These are phyloP conservation scores for Dalbergia cultrata DNA, from an alignment of 306 rosid species.

Conservation along the genomic window DNA sequence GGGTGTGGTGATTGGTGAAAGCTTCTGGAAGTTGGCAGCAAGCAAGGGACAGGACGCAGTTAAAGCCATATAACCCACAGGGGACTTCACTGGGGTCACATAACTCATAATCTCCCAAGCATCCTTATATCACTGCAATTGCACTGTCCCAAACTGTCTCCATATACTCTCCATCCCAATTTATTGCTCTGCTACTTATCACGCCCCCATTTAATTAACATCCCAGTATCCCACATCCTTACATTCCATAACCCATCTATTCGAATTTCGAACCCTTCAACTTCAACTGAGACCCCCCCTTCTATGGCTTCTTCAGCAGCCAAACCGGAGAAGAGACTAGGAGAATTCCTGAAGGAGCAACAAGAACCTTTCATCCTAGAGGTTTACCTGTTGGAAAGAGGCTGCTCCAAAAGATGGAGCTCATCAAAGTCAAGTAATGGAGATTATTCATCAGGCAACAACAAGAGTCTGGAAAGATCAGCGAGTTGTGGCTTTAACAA, in stretches of 20 bases:
- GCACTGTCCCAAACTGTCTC: slow-evolving; percentile 52
- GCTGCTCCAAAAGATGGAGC: slow-evolving; percentile 52
- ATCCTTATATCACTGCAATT: slow-evolving; percentile 13
- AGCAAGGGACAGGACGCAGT: slow-evolving; percentile 12
- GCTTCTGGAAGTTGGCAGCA: slow-evolving; percentile 19
- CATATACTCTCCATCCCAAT: slow-evolving; percentile 42
- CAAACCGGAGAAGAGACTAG: slow-evolving; percentile 63
- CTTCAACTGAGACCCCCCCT: background rate
- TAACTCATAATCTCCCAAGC: slow-evolving; percentile 41
- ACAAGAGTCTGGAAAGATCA: slow-evolving; percentile 39
- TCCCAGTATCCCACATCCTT: slow-evolving; percentile 26
- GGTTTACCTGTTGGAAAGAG: slow-evolving; percentile 69
- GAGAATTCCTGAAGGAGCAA: slow-evolving; percentile 71
- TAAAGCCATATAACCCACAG: slow-evolving; percentile 33
- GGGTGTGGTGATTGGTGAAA: background rate
- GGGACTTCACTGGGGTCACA: slow-evolving; percentile 1
- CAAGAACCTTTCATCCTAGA: slow-evolving; percentile 88
- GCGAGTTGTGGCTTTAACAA: slow-evolving; percentile 34
- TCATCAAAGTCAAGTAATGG: slow-evolving; percentile 23
- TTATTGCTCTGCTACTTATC: slow-evolving; percentile 48
- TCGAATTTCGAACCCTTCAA: slow-evolving; percentile 32
- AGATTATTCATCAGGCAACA: slow-evolving; percentile 36
- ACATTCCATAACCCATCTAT: background rate
- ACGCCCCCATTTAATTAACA: slow-evolving; percentile 38
- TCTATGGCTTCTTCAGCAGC: slow-evolving; percentile 67